Evolutionary conservation across 305 asterid genomes (phyloP), one percentile per base, ranked within the genome.

Genomic region (Striga hermonthica): DNA sequence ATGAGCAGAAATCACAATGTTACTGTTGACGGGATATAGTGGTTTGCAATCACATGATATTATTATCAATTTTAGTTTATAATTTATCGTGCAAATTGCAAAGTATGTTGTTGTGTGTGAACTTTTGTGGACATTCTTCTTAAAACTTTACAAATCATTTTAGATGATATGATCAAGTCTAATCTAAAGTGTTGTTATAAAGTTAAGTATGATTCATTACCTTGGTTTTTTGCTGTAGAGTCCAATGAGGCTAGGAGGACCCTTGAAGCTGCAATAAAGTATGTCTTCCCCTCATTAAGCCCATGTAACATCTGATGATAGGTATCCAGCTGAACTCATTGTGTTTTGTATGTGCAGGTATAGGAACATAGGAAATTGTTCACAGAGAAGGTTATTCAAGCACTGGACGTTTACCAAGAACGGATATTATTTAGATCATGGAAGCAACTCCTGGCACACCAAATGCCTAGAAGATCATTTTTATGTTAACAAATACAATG

Each of bases 231-330:
- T 74, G 63, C 28, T 65, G 66, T 84, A 89, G 97, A 82, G 70
- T 82, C 90, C 3, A 75, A 80, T 57, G 98, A 90, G 70, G 83
- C 88, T 37, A 80, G 85, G 80, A 89, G 95, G 81, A 80, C 95
- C 7, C 79, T 71, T 6, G 96, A 89, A 81, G 95, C 97, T 40
- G 91, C 97, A 61, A 81, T 92, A 66, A 92, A 82, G 97, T 92
- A 83, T 11, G 91, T 69, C 58, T 1, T 64, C 49, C 5, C 49
- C 5, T 41, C 57, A 7, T 22, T 34, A 38, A 50, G 54, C 34
- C 44, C 48, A 39, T n/a, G 16, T 36, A n/a, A 50, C 41, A 45
- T 48, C 63, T 40, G 57, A 62, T 62, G 36, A 49, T 13, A 12
- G 37, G 34, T 12, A 61, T 47, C 66, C 35, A 43, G 57, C 65